Conservation (phyloP, 345 rosid species). For the Combretum micranthum region DNA sequence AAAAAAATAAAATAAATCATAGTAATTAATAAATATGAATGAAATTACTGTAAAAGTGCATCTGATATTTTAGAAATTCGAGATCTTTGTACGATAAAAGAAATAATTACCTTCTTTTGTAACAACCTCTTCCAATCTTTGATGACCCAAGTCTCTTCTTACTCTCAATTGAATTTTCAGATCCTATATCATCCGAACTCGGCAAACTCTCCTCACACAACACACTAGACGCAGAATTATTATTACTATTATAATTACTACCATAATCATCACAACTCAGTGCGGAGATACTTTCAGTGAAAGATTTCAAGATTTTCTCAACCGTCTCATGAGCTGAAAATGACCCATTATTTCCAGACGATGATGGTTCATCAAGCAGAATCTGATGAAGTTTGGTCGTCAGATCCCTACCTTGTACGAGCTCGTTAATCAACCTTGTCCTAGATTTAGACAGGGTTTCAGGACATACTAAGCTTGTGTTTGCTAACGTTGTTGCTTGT, state of each 20-base stretch:
- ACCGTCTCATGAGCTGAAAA: slow-evolving; percentile 27
- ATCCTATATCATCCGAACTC: slow-evolving; percentile 27
- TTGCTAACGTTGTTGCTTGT: not conserved
- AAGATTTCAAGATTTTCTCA: slow-evolving; percentile 42
- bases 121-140: slow-evolving; percentile 58
- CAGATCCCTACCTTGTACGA: slow-evolving; percentile 40
- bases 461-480: not conserved
- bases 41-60: too few relatives aligned
- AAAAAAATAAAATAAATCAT: not conserved
- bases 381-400: slow-evolving; percentile 41
- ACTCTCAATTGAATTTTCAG: slow-evolving; percentile 54
- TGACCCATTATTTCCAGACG: slow-evolving; percentile 11
- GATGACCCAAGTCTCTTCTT: slow-evolving; percentile 33
- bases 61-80: too few relatives aligned
- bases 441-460: not conserved
- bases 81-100: too few relatives aligned
- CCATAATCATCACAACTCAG: slow-evolving; percentile 16
- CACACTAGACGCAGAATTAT: not conserved
- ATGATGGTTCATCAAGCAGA: slow-evolving; percentile 20
- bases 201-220: not conserved
- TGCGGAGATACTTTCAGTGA: slow-evolving; percentile 33
- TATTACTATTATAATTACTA: too few relatives aligned
- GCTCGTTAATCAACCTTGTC: slow-evolving; percentile 27
- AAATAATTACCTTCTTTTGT: slow-evolving; percentile 71
- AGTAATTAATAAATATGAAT: not conserved